Evolutionary conservation across 257 asterid species (phyloP).

Genomic region (Lantana camara): DNA sequence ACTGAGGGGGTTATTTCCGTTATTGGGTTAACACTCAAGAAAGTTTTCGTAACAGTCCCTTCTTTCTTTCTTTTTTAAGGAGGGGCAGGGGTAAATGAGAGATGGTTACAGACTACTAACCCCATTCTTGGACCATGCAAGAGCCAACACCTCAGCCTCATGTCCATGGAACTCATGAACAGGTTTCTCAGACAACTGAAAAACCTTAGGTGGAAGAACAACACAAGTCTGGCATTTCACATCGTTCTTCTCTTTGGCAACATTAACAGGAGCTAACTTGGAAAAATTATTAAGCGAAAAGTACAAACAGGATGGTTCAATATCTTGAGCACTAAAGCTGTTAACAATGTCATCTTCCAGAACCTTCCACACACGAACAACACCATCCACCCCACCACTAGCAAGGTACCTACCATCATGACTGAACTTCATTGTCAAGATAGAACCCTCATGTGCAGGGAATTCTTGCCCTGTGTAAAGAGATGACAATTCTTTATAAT

Average conservation of each 20-base stretch:
- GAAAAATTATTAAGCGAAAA: constrained; percentile 50
- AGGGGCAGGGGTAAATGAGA: not conserved
- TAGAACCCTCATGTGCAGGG: constrained; percentile 68
- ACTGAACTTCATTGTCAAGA: constrained; percentile 73
- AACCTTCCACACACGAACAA: constrained; percentile 72
- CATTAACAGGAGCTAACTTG: constrained; percentile 42
- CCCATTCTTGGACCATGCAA: constrained; percentile 76
- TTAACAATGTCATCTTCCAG: constrained; percentile 44
- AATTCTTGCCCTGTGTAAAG: constrained; percentile 64
- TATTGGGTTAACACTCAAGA: no score
- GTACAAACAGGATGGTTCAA: constrained; percentile 55
- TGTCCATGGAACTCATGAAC: constrained; percentile 70
- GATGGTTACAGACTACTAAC: constrained; percentile 38
- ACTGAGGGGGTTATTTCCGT: not conserved
- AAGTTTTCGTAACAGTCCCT: not conserved
- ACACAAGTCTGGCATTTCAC: constrained; percentile 49
- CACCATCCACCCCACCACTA: constrained; percentile 73
- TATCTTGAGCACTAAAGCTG: constrained; percentile 34
- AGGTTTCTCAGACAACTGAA: constrained; percentile 64
- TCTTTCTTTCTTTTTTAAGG: no score
- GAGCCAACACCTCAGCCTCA: constrained; percentile 61
- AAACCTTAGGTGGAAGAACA: constrained; percentile 62
- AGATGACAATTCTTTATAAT: constrained; percentile 56
- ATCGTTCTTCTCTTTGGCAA: constrained; percentile 36
- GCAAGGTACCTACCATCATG: constrained; percentile 68